Evolutionary conservation across 2,329 filamentous ascomycete genomes (phyloP), one percentile per base, ranked within the genome.

Genomic region (Cordyceps tenuipes): DNA sequence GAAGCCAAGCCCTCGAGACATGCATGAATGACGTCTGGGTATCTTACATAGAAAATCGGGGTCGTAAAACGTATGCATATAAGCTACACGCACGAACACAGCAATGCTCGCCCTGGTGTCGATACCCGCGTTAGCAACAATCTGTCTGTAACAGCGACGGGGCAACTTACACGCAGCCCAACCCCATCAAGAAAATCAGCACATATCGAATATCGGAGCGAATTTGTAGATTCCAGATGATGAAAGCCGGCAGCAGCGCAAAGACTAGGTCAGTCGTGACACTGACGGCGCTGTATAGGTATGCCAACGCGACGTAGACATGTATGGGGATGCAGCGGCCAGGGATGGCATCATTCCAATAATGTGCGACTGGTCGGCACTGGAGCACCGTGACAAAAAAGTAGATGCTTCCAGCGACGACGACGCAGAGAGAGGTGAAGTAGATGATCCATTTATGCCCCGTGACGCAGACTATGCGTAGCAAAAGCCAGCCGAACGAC

Each of bases 201-300:
- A 79, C 72, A 3, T 73, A 46, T 65, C 84, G 84, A 0, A 77
- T 78, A 50, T 71, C 73, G 2, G 63, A 64, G 43, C 76, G 75
- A 70, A 85, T 80, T 51, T 83, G 75, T 17, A 84, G 64, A 13
- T 76, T 73, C 72, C 75, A 79, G 0, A 85, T 73, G 5, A 86
- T 73, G 60, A 78, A 76, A 1, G 79, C 73, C 0, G 80, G 80
- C 7, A 82, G 66, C 17, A 82, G 64, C 3, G 78, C 78, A 50
- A 81, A 72, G 0, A 74, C 73, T 26, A 80, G 73, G 63, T 82
- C 79, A 34, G 74, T 77, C 3, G 74, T 62, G 13, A 77, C 76
- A 26, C 75, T 76, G 4, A 76, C 69, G 1, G 72, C 72, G 63
- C 77, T 79, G 64, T 81, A 80, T 1, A 77, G 66, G 55, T 79